These are phyloP conservation scores for Digitaria exilis DNA, from an alignment of 202 grass and related monocot genomes.

Conservation along the genomic window DNA sequence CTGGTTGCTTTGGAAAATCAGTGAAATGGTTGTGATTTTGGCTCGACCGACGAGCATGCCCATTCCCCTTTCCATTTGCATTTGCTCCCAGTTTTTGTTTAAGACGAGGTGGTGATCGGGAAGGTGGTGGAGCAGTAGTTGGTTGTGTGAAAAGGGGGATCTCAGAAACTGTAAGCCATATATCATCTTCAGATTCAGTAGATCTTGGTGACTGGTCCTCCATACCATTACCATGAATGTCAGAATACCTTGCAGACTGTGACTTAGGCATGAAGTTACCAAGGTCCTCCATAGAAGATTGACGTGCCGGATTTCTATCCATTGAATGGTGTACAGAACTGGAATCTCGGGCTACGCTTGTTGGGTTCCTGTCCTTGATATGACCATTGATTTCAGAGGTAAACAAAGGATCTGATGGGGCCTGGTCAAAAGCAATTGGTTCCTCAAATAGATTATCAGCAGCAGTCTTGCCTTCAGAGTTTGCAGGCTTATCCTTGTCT, in stretches of 20 bases:
- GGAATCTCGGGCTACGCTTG: conserved; percentile 43
- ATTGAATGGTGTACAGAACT: conserved; percentile 50
- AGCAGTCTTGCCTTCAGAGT: conserved; percentile 45
- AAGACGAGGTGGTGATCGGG: conserved; percentile 72
- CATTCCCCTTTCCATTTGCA: conserved; percentile 46
- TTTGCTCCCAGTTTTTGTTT: conserved; percentile 43
- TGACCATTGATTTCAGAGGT: conserved; percentile 54
- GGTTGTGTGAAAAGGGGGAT: conserved; percentile 89
- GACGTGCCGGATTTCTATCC: conserved; percentile 47
- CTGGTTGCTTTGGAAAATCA: conserved; percentile 50
- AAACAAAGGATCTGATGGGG: conserved; percentile 54
- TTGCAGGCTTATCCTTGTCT: conserved; percentile 44
- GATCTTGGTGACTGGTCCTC: conserved; percentile 67
- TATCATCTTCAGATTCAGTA: conserved; percentile 68
- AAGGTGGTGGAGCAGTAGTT: conserved; percentile 86
- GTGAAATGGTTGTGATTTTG: conserved; percentile 58
- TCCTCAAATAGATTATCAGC: conserved; percentile 53
- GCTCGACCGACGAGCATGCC: conserved; percentile 32
- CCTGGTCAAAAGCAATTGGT: conserved; percentile 52
- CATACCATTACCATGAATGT: conserved; percentile 45
- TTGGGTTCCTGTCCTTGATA: conserved; percentile 39
- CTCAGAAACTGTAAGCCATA: conserved; percentile 97
- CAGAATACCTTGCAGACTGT: conserved; percentile 55
- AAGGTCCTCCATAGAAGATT: conserved; percentile 59
- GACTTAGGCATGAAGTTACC: conserved; percentile 46